Evolutionary conservation across 1,139 yeast species (phyloP).

Genomic region (Kurtzmaniella quercitrusa): DNA sequence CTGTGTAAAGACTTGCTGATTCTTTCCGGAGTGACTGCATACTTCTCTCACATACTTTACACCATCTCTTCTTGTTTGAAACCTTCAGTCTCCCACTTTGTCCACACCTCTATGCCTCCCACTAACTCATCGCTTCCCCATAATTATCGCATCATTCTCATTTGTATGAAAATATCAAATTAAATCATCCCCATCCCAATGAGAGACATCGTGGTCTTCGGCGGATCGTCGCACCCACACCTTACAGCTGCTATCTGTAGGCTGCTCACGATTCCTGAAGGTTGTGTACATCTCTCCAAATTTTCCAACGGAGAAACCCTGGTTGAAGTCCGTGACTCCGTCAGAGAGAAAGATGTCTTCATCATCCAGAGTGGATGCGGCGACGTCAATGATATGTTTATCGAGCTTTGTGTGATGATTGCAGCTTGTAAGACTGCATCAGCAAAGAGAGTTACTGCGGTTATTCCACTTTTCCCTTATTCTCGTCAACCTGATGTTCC

Average conservation of each 20-base stretch:
- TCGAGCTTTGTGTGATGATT: slow-evolving; percentile 82
- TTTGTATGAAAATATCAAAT: too few species aligned
- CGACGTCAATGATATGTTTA: slow-evolving; percentile 83
- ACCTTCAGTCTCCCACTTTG: too few species aligned
- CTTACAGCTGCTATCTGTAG: slow-evolving; percentile 61
- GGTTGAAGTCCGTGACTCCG: slow-evolving; percentile 76
- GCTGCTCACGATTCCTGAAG: slow-evolving; percentile 58
- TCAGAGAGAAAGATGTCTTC: slow-evolving; percentile 90
- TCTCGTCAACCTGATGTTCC: slow-evolving; percentile 96
- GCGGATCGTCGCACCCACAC: slow-evolving; percentile 72
- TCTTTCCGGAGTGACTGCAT: too few species aligned
- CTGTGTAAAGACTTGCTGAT: too few species aligned
- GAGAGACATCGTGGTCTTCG: slow-evolving; percentile 74
- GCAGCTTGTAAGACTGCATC: slow-evolving; percentile 96
- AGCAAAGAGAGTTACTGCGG: slow-evolving; percentile 91
- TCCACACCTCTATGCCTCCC: too few species aligned
- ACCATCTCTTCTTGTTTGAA: too few species aligned
- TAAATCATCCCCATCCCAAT: slow-evolving; percentile 26
- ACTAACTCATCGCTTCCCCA: too few species aligned
- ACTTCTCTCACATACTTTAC: too few species aligned
- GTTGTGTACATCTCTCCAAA: slow-evolving; percentile 52
- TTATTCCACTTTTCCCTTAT: slow-evolving; percentile 91
- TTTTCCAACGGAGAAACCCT: slow-evolving; percentile 90
- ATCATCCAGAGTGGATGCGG: slow-evolving; percentile 83
- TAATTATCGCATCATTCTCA: too few species aligned